Evolutionary conservation across 768 basidiomycete species (phyloP).

Genomic region (Trametes gibbosa): DNA sequence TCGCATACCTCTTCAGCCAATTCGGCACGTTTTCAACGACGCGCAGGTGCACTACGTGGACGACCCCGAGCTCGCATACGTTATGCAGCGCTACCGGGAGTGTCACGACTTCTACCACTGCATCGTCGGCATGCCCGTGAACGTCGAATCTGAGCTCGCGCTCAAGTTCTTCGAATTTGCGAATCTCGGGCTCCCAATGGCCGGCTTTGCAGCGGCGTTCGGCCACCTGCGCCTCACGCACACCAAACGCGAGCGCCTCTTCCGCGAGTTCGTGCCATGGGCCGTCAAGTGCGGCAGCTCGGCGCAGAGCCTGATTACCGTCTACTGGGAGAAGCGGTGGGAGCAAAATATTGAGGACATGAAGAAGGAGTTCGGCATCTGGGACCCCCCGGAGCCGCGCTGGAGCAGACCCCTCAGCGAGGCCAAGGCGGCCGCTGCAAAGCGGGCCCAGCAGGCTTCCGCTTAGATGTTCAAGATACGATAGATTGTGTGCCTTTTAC

Average conservation of each 20-base stretch:
- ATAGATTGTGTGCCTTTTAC: neutral
- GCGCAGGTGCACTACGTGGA: slow-evolving; percentile 90
- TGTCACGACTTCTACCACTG: slow-evolving; percentile 98
- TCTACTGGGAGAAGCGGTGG: slow-evolving; percentile 98
- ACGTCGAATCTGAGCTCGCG: slow-evolving; percentile 87
- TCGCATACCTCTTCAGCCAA: too few species aligned
- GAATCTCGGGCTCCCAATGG: slow-evolving; percentile 88
- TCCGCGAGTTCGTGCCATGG: slow-evolving; percentile 89
- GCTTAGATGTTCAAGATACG: slow-evolving; percentile 1
- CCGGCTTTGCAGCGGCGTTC: slow-evolving; percentile 74
- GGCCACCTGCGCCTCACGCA: slow-evolving; percentile 70
- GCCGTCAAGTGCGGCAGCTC: slow-evolving; percentile 79
- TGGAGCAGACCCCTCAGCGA: slow-evolving; percentile 69
- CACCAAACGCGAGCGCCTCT: slow-evolving; percentile 42
- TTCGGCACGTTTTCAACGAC: neutral
- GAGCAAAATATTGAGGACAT: slow-evolving; percentile 77
- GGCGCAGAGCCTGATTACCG: slow-evolving; percentile 74
- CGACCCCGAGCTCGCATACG: slow-evolving; percentile 94
- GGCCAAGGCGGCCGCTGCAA: slow-evolving; percentile 45
- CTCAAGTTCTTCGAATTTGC: slow-evolving; percentile 94
- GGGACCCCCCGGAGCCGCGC: slow-evolving; percentile 73
- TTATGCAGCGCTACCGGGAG: slow-evolving; percentile 97
- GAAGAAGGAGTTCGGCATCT: slow-evolving; percentile 81
- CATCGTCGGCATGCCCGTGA: slow-evolving; percentile 83
- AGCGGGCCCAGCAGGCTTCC: slow-evolving; percentile 1